Evolutionary conservation across 1,284 basidiomycete species (phyloP).

Genomic region (Papiliotrema nemorosa): DNA sequence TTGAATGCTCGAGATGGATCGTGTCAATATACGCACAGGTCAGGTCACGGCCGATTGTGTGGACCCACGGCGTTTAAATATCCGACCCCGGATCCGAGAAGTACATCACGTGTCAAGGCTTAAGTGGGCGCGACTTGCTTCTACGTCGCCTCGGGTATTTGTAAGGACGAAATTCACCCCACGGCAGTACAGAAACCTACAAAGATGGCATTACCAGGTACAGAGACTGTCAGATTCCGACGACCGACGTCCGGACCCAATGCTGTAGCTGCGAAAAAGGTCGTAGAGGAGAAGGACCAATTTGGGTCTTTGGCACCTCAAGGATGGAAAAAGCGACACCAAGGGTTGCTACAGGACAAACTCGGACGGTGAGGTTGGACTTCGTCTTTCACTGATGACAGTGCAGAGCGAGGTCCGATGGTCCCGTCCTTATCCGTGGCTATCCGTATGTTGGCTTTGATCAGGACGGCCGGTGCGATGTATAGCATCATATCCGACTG

Average conservation of each 20-base stretch:
- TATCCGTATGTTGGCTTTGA: constrained; percentile 73
- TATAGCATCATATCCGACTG: constrained; percentile 95
- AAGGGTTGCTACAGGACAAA: constrained; percentile 49
- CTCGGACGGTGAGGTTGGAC: constrained; percentile 35
- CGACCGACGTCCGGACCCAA: constrained; percentile 43
- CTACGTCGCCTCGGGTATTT: no score
- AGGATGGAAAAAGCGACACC: constrained; percentile 46
- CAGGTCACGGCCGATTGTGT: no score
- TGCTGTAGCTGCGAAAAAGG: constrained; percentile 16
- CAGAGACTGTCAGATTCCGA: constrained; percentile 45
- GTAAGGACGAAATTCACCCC: no score
- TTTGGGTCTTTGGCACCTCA: constrained; percentile 39
- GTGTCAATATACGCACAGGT: no score
- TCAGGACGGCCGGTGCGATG: constrained; percentile 85
- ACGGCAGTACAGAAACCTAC: no score
- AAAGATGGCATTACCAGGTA: constrained; percentile 42
- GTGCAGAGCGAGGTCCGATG: constrained; percentile 58
- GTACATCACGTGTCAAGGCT: no score
- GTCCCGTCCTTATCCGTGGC: constrained; percentile 76
- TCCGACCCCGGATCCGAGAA: no score
- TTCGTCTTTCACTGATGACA: background rate
- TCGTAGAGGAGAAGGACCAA: constrained; percentile 35
- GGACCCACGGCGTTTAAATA: no score
- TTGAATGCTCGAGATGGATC: no score
- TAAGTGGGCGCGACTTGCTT: no score